These are phyloP conservation scores for Leucosporidium scottii DNA, from an alignment of 768 basidiomycete species.

Conservation along the genomic window DNA sequence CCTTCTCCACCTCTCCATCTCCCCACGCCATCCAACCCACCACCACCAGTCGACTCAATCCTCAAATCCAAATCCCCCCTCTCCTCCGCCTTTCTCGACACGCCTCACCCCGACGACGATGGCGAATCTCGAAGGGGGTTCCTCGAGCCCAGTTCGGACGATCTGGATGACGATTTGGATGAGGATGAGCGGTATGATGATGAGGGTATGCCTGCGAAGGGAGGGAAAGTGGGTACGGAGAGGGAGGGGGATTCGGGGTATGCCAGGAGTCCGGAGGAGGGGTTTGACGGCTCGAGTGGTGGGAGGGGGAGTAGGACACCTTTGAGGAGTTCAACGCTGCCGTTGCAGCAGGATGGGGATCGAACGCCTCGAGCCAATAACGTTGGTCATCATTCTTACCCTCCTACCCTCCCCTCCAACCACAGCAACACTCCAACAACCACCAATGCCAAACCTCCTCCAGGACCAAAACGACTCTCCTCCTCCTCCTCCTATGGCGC, in stretches of 20 bases:
- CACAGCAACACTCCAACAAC: not conserved
- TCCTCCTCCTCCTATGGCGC: no score
- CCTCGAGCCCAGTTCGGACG: slow-evolving; percentile 16
- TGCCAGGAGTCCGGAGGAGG: no score
- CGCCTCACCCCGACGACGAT: slow-evolving; percentile 2
- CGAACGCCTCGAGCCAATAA: not conserved
- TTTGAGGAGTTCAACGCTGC: not conserved
- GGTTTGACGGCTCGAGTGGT: not conserved
- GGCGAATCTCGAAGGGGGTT: slow-evolving; percentile 25
- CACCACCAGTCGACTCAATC: slow-evolving; percentile 30
- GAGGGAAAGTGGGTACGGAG: no score
- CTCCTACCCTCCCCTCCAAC: not conserved
- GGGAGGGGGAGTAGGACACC: not conserved
- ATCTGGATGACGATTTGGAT: not conserved
- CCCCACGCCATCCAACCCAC: no score
- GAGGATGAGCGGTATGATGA: not conserved
- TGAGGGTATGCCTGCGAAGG: not conserved
- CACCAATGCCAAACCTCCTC: not conserved
- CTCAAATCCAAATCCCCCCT: slow-evolving; percentile 13
- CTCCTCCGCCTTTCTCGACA: not conserved
- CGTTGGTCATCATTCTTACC: not conserved
- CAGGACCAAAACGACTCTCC: not conserved
- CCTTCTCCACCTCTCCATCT: not conserved
- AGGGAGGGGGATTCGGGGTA: no score
- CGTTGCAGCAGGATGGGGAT: not conserved